Evolutionary conservation across 2,329 filamentous ascomycete genomes (phyloP).

Genomic region (Rhynchosporium secalis): DNA sequence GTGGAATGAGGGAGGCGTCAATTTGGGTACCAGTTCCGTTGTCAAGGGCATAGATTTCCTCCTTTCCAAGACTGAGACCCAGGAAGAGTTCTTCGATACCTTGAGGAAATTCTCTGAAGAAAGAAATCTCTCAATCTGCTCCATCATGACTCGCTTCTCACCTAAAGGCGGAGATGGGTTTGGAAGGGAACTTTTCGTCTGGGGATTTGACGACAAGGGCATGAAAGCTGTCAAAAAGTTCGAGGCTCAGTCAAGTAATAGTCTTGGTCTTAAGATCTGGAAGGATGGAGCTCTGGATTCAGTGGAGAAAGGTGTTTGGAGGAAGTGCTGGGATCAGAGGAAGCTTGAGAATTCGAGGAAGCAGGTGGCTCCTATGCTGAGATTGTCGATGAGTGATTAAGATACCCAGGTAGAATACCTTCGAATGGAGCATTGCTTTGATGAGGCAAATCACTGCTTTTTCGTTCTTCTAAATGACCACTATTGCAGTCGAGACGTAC

Average conservation of each 20-base stretch:
- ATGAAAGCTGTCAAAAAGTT: slow-evolving; percentile 57
- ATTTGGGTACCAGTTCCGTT: slow-evolving; percentile 67
- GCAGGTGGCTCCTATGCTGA: slow-evolving; percentile 67
- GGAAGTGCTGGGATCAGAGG: slow-evolving; percentile 67
- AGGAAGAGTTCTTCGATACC: slow-evolving; percentile 48
- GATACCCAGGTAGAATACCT: slow-evolving; percentile 7
- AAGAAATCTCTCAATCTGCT: slow-evolving; percentile 59
- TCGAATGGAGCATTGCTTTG: slow-evolving; percentile 2
- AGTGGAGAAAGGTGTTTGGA: slow-evolving; percentile 46
- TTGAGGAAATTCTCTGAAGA: slow-evolving; percentile 56
- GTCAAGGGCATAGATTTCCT: slow-evolving; percentile 65
- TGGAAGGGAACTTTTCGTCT: slow-evolving; percentile 66
- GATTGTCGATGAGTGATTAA: slow-evolving; percentile 43
- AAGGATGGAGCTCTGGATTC: slow-evolving; percentile 49
- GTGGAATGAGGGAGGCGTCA: slow-evolving; percentile 59
- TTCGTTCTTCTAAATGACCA: too few species aligned
- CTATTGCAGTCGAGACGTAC: too few species aligned
- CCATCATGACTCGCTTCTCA: slow-evolving; percentile 67
- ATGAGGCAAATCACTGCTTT: background rate
- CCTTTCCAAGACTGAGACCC: slow-evolving; percentile 51
- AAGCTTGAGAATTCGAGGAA: slow-evolving; percentile 63
- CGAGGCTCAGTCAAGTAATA: slow-evolving; percentile 44
- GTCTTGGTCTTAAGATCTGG: slow-evolving; percentile 59
- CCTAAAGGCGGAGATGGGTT: slow-evolving; percentile 53
- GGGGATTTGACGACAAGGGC: slow-evolving; percentile 56